Evolutionary conservation across 345 rosid genomes (phyloP).

Genomic region (Dipteronia dyeriana): DNA sequence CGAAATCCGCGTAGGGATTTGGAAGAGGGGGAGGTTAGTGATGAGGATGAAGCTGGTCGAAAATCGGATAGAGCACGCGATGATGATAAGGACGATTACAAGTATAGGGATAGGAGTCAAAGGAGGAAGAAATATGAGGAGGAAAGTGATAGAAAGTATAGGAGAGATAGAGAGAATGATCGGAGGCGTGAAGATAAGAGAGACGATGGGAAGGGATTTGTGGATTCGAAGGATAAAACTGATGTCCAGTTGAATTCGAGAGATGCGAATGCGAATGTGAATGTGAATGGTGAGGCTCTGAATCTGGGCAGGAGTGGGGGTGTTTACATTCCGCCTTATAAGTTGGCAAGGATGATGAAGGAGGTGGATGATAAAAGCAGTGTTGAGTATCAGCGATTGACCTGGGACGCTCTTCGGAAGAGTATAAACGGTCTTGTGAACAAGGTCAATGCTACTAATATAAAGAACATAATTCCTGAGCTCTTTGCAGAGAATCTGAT

Average conservation of each 20-base stretch:
- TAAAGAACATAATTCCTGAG: slow-evolving; percentile 82
- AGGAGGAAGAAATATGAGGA: slow-evolving; percentile 30
- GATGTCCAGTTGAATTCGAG: slow-evolving; percentile 20
- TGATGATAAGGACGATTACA: neutral
- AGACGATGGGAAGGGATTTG: slow-evolving; percentile 29
- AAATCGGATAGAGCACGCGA: no score
- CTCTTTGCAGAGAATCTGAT: slow-evolving; percentile 87
- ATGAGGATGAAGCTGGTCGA: neutral
- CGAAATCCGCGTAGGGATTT: slow-evolving; percentile 26
- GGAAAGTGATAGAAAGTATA: slow-evolving; percentile 23
- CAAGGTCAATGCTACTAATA: slow-evolving; percentile 82
- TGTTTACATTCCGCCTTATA: slow-evolving; percentile 88
- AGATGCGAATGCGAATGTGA: slow-evolving; percentile 44
- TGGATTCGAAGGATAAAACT: slow-evolving; percentile 31
- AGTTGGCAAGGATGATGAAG: slow-evolving; percentile 86
- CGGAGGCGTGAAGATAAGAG: slow-evolving; percentile 34
- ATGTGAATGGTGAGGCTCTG: slow-evolving; percentile 34
- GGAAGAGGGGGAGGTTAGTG: slow-evolving; percentile 24
- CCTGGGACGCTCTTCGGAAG: slow-evolving; percentile 97
- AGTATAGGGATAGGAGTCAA: slow-evolving; percentile 9
- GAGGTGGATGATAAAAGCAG: slow-evolving; percentile 84
- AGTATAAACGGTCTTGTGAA: slow-evolving; percentile 93
- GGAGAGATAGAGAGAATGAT: slow-evolving; percentile 33
- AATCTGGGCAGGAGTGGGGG: slow-evolving; percentile 71
- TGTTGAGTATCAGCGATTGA: slow-evolving; percentile 77